Conservation (phyloP, 306 rosid species). For the Pyrus bretschneideri region DNA sequence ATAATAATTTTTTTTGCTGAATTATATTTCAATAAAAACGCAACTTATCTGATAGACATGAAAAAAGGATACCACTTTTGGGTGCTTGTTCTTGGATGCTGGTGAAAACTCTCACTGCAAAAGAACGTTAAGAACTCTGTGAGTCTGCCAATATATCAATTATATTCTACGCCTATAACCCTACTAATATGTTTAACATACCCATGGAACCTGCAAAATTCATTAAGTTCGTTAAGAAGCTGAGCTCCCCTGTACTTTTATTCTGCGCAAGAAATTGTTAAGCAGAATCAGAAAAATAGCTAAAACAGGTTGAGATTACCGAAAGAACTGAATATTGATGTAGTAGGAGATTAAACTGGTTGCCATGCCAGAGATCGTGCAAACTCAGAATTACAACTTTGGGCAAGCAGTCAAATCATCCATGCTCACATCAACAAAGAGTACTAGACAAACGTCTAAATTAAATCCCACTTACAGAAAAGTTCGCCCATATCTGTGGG, state of each 20-base stretch:
- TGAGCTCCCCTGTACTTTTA: slow-evolving; percentile 94
- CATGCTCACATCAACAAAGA: neutral
- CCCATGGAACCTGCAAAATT: slow-evolving; percentile 88
- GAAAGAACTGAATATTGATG: neutral
- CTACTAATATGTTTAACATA: slow-evolving; percentile 32
- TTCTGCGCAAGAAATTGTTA: slow-evolving; percentile 47
- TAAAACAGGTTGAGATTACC: slow-evolving; percentile 9
- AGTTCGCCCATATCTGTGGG: no score
- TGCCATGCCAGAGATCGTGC: neutral
- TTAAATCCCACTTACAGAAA: no score
- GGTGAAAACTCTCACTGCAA: slow-evolving; percentile 90
- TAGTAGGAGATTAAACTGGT: neutral
- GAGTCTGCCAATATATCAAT: slow-evolving; percentile 3
- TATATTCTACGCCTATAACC: slow-evolving; percentile 5
- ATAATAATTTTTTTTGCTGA: neutral
- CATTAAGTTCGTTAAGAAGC: slow-evolving; percentile 90
- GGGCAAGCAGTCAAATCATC: neutral
- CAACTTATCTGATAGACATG: neutral
- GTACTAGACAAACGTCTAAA: no score
- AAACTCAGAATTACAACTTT: neutral
- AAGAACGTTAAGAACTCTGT: slow-evolving; percentile 12
- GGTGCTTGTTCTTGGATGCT: slow-evolving; percentile 90
- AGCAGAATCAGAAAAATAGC: slow-evolving; percentile 19
- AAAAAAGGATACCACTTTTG: slow-evolving; percentile 64
- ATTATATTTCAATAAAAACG: neutral